These are phyloP conservation scores for Melaleuca quinquenervia DNA, from an alignment of 345 rosid species.

Conservation along the genomic window DNA sequence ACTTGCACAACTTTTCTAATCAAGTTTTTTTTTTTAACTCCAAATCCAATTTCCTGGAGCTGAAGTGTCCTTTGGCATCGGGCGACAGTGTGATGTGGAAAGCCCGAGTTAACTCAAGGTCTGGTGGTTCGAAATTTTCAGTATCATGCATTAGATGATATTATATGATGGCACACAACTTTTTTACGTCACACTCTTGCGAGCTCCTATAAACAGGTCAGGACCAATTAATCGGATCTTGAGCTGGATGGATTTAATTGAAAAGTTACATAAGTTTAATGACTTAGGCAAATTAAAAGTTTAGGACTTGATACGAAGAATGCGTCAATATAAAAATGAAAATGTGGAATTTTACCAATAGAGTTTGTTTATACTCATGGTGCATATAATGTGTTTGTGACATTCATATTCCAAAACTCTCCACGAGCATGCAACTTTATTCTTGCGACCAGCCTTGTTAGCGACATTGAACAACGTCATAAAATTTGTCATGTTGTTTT, in stretches of 20 bases:
- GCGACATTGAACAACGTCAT: background rate
- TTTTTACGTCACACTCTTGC: background rate
- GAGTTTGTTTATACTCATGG: background rate
- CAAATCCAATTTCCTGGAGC: background rate
- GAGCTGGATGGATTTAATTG: too few relatives aligned
- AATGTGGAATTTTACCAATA: background rate
- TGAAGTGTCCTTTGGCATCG: background rate
- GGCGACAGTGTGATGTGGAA: background rate
- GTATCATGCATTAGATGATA: background rate
- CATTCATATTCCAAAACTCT: background rate
- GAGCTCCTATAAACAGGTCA: too few relatives aligned
- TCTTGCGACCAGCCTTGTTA: background rate
- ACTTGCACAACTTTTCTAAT: background rate
- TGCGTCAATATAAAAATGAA: background rate
- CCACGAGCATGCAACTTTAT: background rate
- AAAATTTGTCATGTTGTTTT: background rate
- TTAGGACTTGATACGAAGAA: background rate
- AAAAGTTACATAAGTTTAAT: too few relatives aligned
- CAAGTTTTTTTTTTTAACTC: background rate
- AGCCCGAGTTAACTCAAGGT: background rate
- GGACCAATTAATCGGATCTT: too few relatives aligned
- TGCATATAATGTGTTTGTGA: background rate
- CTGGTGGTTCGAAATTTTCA: background rate
- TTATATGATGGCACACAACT: background rate
- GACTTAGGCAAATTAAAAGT: background rate